Evolutionary conservation across 139 green algal species (phyloP).

Genomic region (Chlamydomonas asymmetrica): DNA sequence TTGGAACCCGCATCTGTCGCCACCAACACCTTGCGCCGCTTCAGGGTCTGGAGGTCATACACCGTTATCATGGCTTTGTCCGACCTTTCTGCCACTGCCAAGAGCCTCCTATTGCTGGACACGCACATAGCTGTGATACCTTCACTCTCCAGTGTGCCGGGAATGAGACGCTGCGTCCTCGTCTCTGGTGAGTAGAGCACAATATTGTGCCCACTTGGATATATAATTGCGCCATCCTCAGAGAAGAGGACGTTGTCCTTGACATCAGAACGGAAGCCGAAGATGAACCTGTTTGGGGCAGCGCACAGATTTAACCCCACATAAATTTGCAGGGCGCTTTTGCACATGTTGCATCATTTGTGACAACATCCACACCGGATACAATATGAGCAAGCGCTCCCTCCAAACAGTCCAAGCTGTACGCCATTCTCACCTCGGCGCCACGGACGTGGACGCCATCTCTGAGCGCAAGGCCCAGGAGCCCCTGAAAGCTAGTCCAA

Average conservation of each 20-base stretch:
- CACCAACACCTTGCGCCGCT: constrained; percentile 80
- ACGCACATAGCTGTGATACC: constrained; percentile 79
- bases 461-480: too few species aligned
- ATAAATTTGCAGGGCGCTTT: too few species aligned
- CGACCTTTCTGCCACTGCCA: constrained; percentile 80
- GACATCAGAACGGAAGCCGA: constrained; percentile 71
- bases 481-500: too few species aligned
- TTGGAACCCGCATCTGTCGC: constrained; percentile 68
- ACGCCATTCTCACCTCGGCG: too few species aligned
- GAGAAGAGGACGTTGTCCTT: constrained; percentile 71
- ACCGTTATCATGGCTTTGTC: constrained; percentile 81
- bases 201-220: constrained; percentile 74
- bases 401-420: too few species aligned
- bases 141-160: constrained; percentile 64
- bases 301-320: too few species aligned
- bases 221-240: constrained; percentile 80
- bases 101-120: constrained; percentile 65
- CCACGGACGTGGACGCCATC: too few species aligned
- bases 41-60: constrained; percentile 88
- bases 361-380: too few species aligned
- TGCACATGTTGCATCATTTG: too few species aligned
- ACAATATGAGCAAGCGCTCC: too few species aligned
- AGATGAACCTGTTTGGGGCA: constrained; percentile 71
- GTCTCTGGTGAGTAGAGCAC: constrained; percentile 78
- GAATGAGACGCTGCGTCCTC: constrained; percentile 66